Evolutionary conservation across 169 alveolate species (phyloP).

Genomic region (Ichthyophthirius multifiliis): DNA sequence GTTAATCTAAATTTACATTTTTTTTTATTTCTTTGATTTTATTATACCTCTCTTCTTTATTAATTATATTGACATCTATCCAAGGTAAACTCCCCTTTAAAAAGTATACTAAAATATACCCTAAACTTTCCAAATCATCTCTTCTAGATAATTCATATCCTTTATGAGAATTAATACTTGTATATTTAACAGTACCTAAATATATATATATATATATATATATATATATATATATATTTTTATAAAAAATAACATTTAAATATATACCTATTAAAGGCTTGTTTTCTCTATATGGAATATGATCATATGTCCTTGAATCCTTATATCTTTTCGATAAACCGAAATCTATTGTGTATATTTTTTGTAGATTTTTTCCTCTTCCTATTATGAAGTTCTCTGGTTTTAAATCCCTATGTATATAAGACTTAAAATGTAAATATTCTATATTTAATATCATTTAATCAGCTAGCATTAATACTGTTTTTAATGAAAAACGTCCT

Average conservation of each 20-base stretch:
- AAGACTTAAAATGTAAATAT: slow-evolving; percentile 58
- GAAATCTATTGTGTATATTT: slow-evolving; percentile 75
- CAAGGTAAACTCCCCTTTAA: slow-evolving; percentile 98
- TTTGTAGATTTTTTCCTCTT: slow-evolving; percentile 56
- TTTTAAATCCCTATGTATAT: slow-evolving; percentile 79
- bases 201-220: not conserved
- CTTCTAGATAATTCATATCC: slow-evolving; percentile 84
- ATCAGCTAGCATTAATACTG: slow-evolving; percentile 44
- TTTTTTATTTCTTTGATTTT: slow-evolving; percentile 97
- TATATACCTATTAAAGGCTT: slow-evolving; percentile 36
- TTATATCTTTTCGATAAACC: slow-evolving; percentile 80
- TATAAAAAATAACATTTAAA: slow-evolving; percentile 16
- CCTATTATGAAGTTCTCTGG: slow-evolving; percentile 82
- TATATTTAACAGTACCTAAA: slow-evolving; percentile 18
- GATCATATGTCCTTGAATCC: slow-evolving; percentile 95
- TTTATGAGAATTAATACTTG: slow-evolving; percentile 57
- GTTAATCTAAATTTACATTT: slow-evolving; percentile 94
- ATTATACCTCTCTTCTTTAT: slow-evolving; percentile 95
- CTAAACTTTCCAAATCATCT: slow-evolving; percentile 99
- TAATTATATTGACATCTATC: slow-evolving; percentile 95
- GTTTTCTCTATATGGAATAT: slow-evolving; percentile 88
- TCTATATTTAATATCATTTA: slow-evolving; percentile 66
- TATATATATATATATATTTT: not conserved
- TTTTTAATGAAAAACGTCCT: slow-evolving; percentile 51
- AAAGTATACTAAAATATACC: slow-evolving; percentile 95